Evolutionary conservation across 1,284 basidiomycete genomes (phyloP).

Genomic region (Polyporus tsugae): DNA sequence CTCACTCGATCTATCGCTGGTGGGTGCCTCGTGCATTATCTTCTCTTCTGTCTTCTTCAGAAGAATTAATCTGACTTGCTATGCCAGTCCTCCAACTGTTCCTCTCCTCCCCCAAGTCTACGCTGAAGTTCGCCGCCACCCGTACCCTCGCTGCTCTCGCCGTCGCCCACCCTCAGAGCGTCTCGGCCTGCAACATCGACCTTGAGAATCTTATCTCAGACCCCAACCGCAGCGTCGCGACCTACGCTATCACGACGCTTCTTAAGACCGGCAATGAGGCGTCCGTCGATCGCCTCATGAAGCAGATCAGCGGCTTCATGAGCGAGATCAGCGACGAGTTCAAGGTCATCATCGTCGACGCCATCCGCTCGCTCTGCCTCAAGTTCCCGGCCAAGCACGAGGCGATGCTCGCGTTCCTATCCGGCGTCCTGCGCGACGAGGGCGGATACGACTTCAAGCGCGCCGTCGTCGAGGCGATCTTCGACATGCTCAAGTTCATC

Average conservation of each 20-base stretch:
- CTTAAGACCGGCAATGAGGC: slow-evolving; percentile 99
- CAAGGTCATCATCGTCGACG: slow-evolving; percentile 99
- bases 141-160: slow-evolving; percentile 93
- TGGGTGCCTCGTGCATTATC: slow-evolving; percentile 54
- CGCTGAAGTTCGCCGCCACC: slow-evolving; percentile 97
- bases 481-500: slow-evolving; percentile 99
- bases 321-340: slow-evolving; percentile 99
- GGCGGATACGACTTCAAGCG: slow-evolving; percentile 99
- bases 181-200: slow-evolving; percentile 96
- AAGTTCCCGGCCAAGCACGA: slow-evolving; percentile 98
- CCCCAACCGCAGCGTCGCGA: slow-evolving; percentile 95
- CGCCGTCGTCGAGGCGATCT: slow-evolving; percentile 98
- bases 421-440: slow-evolving; percentile 94
- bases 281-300: slow-evolving; percentile 98
- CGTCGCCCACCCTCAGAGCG: slow-evolving; percentile 83
- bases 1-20: slow-evolving; percentile 90
- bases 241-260: slow-evolving; percentile 98
- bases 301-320: slow-evolving; percentile 99
- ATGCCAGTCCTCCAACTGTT: slow-evolving; percentile 87
- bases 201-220: slow-evolving; percentile 98
- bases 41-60: no score
- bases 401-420: slow-evolving; percentile 94
- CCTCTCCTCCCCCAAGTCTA: slow-evolving; percentile 91
- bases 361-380: slow-evolving; percentile 97
- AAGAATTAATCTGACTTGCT: slow-evolving; percentile 14